These are phyloP conservation scores for Handroanthus guayacan DNA, from an alignment of 257 asterid species.

Conservation along the genomic window DNA sequence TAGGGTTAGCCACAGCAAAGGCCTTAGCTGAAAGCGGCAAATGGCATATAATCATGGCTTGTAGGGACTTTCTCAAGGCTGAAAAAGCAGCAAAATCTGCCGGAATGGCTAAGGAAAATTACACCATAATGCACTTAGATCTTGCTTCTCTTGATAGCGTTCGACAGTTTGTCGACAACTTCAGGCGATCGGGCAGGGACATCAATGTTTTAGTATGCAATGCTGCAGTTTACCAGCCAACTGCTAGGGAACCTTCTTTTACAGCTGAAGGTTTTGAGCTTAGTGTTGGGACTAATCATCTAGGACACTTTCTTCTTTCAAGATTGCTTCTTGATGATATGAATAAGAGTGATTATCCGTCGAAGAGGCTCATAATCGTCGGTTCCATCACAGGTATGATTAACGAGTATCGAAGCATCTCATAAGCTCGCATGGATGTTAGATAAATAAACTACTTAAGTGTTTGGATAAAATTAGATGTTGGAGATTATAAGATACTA, in stretches of 20 bases:
- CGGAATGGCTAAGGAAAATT: constrained; percentile 77
- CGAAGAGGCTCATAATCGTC: constrained; percentile 87
- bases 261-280: constrained; percentile 93
- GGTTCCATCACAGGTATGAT: constrained; percentile 88
- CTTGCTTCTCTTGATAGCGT: constrained; percentile 89
- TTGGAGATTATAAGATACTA: no score
- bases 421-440: no score
- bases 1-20: constrained; percentile 89
- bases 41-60: constrained; percentile 93
- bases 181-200: constrained; percentile 62
- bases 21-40: constrained; percentile 83
- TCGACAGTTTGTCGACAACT: constrained; percentile 79
- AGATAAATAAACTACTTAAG: neutral
- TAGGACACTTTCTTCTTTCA: constrained; percentile 88
- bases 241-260: constrained; percentile 79
- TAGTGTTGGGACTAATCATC: constrained; percentile 89
- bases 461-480: no score
- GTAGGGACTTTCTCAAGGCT: constrained; percentile 87
- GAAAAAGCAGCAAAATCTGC: constrained; percentile 81
- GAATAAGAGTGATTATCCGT: constrained; percentile 80
- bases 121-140: constrained; percentile 85
- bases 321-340: constrained; percentile 83
- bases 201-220: constrained; percentile 88
- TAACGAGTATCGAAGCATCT: no score
- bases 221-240: constrained; percentile 87